Evolutionary conservation across 306 rosid species (phyloP).

Genomic region (Prunus mume): DNA sequence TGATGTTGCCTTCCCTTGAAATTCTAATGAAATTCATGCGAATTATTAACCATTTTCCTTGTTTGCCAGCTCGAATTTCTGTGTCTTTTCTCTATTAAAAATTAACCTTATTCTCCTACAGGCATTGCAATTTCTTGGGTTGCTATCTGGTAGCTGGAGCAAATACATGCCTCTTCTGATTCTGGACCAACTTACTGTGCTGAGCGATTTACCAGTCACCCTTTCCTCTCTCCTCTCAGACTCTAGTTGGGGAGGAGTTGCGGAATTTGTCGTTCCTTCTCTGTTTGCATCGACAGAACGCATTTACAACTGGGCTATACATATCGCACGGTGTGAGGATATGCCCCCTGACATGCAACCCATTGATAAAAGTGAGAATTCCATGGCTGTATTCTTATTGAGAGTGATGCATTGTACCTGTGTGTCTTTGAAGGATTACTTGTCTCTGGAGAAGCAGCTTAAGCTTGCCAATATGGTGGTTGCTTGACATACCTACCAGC

Average conservation of each 20-base stretch:
- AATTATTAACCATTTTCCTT: not conserved
- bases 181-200: constrained; percentile 54
- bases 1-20: not conserved
- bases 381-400: constrained; percentile 43
- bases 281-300: constrained; percentile 70
- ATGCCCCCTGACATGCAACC: constrained; percentile 36
- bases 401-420: constrained; percentile 58
- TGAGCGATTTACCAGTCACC: constrained; percentile 75
- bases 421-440: constrained; percentile 51
- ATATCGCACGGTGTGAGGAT: constrained; percentile 27
- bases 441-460: constrained; percentile 84
- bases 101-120: constrained; percentile 30
- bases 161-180: constrained; percentile 83
- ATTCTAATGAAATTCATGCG: not conserved
- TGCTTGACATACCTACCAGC: constrained; percentile 17
- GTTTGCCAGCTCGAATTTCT: not conserved
- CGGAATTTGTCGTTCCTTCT: constrained; percentile 49
- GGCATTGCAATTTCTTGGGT: constrained; percentile 71
- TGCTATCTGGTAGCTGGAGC: constrained; percentile 74
- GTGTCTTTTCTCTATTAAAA: not conserved
- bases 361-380: constrained; percentile 72
- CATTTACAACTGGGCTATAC: constrained; percentile 45
- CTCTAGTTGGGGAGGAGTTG: constrained; percentile 50
- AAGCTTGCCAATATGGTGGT: constrained; percentile 63
- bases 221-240: constrained; percentile 65